Evolutionary conservation across 2,329 filamentous ascomycete genomes (phyloP).

Genomic region (Parascedosporium putredinis): DNA sequence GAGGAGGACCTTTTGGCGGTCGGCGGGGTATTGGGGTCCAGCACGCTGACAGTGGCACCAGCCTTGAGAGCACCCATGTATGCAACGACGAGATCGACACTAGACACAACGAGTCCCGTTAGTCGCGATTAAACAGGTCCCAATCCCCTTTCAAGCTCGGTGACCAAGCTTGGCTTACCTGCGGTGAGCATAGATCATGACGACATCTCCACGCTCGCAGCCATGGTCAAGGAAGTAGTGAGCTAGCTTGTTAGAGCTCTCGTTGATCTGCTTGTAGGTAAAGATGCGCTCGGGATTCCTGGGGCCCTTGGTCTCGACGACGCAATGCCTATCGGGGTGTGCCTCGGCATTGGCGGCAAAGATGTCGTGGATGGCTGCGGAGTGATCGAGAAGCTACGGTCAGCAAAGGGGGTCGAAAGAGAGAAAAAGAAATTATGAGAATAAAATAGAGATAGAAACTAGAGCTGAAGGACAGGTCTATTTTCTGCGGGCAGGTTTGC

Average conservation of each 20-base stretch:
- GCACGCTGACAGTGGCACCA: constrained; percentile 52
- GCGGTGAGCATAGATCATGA: constrained; percentile 85
- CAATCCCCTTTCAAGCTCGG: no score
- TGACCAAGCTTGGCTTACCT: constrained; percentile 45
- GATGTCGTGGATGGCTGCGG: constrained; percentile 54
- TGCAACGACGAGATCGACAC: constrained; percentile 53
- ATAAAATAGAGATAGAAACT: no score
- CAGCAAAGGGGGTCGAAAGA: no score
- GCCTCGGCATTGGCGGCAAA: constrained; percentile 56
- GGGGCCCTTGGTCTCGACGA: constrained; percentile 36
- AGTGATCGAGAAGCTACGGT: not conserved
- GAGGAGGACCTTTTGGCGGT: constrained; percentile 47
- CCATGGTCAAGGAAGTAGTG: constrained; percentile 69
- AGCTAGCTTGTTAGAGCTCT: constrained; percentile 70
- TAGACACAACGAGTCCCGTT: constrained; percentile 4
- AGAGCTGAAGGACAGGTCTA: no score
- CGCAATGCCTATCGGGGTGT: constrained; percentile 50
- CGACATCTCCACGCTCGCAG: constrained; percentile 69
- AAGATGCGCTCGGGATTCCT: constrained; percentile 50
- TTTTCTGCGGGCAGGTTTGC: no score
- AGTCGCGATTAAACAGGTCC: no score
- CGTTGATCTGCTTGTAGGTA: constrained; percentile 77
- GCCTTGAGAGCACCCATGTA: constrained; percentile 64
- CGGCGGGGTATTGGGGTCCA: constrained; percentile 72
- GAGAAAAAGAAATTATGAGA: no score